Conservation (phyloP, 2,329 filamentous ascomycete species). For the Aspergillus brasiliensis region DNA sequence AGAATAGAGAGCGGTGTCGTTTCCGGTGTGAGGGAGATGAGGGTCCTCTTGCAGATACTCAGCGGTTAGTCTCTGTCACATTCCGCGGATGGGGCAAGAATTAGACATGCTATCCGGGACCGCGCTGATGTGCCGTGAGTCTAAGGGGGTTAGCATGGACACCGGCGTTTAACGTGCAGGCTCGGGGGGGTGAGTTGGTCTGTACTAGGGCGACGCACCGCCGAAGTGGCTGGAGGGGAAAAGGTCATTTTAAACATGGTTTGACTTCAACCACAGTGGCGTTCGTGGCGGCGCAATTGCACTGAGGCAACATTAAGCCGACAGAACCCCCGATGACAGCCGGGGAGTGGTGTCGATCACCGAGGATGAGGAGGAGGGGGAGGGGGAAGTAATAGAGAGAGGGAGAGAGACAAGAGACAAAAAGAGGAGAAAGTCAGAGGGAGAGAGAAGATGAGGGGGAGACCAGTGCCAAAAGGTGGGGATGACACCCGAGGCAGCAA, state of each 20-base stretch:
- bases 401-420: not conserved
- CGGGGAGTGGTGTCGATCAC: not conserved
- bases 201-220: not conserved
- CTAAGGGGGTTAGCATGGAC: not conserved
- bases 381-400: not conserved
- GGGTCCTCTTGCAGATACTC: slow-evolving; percentile 3
- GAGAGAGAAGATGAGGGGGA: not conserved
- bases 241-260: not conserved
- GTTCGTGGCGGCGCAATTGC: not conserved
- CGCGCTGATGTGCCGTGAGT: not conserved
- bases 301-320: not conserved
- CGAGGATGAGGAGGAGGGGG: not conserved
- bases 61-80: slow-evolving; percentile 5
- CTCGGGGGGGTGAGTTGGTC: not conserved
- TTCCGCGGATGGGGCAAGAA: slow-evolving; percentile 4
- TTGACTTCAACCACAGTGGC: not conserved
- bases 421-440: not conserved
- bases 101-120: not conserved
- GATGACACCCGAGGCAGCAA: no score
- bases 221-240: not conserved
- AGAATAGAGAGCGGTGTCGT: not conserved
- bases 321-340: not conserved
- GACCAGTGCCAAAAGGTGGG: no score
- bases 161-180: not conserved
- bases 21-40: slow-evolving; percentile 1